These are phyloP conservation scores for Lachnellula cervina DNA, from an alignment of 2,329 filamentous ascomycete genomes.

Conservation along the genomic window DNA sequence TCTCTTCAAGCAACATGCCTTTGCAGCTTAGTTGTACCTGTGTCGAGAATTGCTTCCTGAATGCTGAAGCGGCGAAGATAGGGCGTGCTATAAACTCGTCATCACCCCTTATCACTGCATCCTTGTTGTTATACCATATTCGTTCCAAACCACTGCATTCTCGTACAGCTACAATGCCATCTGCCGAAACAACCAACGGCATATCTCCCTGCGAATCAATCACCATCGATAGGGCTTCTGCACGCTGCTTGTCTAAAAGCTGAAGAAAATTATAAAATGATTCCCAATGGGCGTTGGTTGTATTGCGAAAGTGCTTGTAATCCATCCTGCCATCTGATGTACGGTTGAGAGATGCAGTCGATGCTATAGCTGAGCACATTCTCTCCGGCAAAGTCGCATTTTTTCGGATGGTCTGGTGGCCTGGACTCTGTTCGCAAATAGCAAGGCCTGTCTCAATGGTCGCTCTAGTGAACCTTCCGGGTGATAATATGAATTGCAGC, in stretches of 20 bases:
- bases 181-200: constrained; percentile 80
- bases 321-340: constrained; percentile 62
- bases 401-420: constrained; percentile 38
- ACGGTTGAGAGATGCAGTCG: constrained; percentile 61
- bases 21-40: constrained; percentile 64
- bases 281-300: constrained; percentile 81
- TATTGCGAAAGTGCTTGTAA: constrained; percentile 67
- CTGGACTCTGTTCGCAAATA: constrained; percentile 67
- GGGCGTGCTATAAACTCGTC: constrained; percentile 55
- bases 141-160: constrained; percentile 75
- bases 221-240: constrained; percentile 73
- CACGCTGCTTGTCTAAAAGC: constrained; percentile 80
- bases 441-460: constrained; percentile 79
- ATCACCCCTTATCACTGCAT: constrained; percentile 41
- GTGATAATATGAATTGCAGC: constrained; percentile 77
- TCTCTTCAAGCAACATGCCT: constrained; percentile 63
- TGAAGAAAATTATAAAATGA: constrained; percentile 81
- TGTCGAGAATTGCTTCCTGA: constrained; percentile 66
- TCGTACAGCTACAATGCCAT: constrained; percentile 73
- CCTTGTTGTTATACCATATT: constrained; percentile 73
- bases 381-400: constrained; percentile 65
- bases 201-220: constrained; percentile 67
- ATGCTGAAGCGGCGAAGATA: constrained; percentile 63
- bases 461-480: constrained; percentile 72
- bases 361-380: constrained; percentile 66